A percentile compares a stretch with the other conserved stretches of the same genome.
These are phyloP conservation scores for Thoreauomyces humboldtii DNA, from an alignment of 192 early-diverging fungal genomes.

Conservation along the genomic window DNA sequence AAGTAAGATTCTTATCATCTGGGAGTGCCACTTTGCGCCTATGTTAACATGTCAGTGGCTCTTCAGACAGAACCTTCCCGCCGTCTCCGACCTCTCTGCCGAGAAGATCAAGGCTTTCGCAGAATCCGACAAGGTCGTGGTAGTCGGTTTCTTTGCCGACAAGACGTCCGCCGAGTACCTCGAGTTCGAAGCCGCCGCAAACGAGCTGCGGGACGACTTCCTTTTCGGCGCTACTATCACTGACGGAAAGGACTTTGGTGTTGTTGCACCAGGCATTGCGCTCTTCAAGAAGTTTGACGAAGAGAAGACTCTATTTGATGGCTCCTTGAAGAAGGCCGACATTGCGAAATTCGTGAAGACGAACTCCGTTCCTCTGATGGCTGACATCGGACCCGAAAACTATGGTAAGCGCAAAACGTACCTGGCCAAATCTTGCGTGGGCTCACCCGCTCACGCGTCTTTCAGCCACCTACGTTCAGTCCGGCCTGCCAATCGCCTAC, in stretches of 20 bases:
- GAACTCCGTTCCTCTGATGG: conserved; percentile 83
- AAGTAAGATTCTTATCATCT: too few relatives aligned
- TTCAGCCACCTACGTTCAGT: conserved; percentile 76
- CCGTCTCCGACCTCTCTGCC: conserved; percentile 67
- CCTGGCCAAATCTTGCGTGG: too few relatives aligned
- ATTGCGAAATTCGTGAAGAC: conserved; percentile 72
- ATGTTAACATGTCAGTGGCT: background rate
- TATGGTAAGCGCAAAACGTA: too few relatives aligned
- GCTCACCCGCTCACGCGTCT: too few relatives aligned
- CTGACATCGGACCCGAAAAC: conserved; percentile 87
- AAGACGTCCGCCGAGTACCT: conserved; percentile 63
- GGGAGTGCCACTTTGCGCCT: background rate
- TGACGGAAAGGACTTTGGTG: conserved; percentile 47
- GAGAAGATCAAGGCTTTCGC: conserved; percentile 75
- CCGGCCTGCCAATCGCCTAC: conserved; percentile 88
- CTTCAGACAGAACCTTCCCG: conserved; percentile 74
- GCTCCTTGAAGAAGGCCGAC: conserved; percentile 50
- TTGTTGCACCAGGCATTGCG: conserved; percentile 65
- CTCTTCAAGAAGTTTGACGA: conserved; percentile 93
- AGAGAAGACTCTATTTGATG: conserved; percentile 69
- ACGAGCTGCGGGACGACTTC: conserved; percentile 80
- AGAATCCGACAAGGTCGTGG: conserved; percentile 81
- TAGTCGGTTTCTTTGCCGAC: conserved; percentile 77
- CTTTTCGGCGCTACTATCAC: conserved; percentile 79
- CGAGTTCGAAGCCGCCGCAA: conserved; percentile 67